Conservation (phyloP, 2,329 filamentous ascomycete genomes). For the Exophiala oligosperma region DNA sequence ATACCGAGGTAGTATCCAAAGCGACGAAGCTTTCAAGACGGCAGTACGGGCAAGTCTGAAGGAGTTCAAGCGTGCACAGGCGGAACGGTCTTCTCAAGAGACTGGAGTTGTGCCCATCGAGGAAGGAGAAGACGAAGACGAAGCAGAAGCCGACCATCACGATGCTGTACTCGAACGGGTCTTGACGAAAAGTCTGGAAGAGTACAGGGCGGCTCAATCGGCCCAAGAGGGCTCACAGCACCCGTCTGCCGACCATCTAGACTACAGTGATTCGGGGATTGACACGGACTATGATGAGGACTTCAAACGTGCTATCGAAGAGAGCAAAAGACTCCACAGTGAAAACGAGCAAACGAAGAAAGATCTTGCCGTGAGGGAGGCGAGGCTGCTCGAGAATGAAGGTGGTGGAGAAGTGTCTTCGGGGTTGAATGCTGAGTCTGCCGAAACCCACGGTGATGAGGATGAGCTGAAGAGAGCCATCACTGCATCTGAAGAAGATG, state of each 20-base stretch:
- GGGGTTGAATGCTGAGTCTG: slow-evolving; percentile 28
- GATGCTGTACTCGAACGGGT: slow-evolving; percentile 44
- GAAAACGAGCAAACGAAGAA: slow-evolving; percentile 20
- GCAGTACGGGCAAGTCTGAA: slow-evolving; percentile 30
- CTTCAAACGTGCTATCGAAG: slow-evolving; percentile 43
- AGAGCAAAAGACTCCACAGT: slow-evolving; percentile 24
- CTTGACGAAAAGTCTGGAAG: slow-evolving; percentile 45
- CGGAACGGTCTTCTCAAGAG: slow-evolving; percentile 25
- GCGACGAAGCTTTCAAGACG: slow-evolving; percentile 34
- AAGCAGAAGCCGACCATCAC: slow-evolving; percentile 32
- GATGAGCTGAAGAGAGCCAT: slow-evolving; percentile 51
- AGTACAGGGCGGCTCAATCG: slow-evolving; percentile 28
- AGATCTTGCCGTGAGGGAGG: slow-evolving; percentile 7
- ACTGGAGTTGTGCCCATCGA: slow-evolving; percentile 5
- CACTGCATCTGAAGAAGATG: slow-evolving; percentile 49
- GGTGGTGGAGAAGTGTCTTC: not conserved
- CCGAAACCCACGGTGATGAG: slow-evolving; percentile 41
- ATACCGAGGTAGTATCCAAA: slow-evolving; percentile 28
- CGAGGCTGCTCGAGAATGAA: not conserved
- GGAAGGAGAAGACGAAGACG: slow-evolving; percentile 18
- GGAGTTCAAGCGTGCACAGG: slow-evolving; percentile 23
- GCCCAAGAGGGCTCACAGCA: not conserved
- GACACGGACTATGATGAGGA: slow-evolving; percentile 36
- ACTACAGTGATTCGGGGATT: slow-evolving; percentile 31
- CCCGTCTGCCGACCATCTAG: not conserved